Conservation (phyloP, 2,329 filamentous ascomycete genomes). For the Ophiosphaerella herpotricha region DNA sequence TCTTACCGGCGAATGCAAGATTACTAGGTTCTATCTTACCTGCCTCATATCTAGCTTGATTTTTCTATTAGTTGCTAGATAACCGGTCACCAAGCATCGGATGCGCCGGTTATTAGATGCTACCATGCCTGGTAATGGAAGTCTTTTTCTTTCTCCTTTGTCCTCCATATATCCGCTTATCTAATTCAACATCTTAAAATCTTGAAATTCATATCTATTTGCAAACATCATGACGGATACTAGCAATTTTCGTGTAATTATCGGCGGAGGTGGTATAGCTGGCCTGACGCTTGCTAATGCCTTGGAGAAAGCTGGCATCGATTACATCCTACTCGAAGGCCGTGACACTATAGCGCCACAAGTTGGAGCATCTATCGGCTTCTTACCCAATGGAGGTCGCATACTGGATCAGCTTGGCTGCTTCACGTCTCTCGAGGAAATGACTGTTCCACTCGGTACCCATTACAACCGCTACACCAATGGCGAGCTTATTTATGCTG, state of each 20-base stretch:
- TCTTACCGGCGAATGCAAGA: too few species aligned
- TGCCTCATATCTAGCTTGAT: too few species aligned
- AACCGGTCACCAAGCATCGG: too few species aligned
- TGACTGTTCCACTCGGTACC: background rate
- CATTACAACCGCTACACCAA: constrained; percentile 2
- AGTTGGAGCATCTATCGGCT: constrained; percentile 19
- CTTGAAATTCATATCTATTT: background rate
- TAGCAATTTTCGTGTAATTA: constrained; percentile 6
- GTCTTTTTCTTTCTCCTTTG: too few species aligned
- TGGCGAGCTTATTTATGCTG: background rate
- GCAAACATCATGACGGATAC: background rate
- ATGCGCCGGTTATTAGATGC: too few species aligned
- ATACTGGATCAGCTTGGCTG: constrained; percentile 24
- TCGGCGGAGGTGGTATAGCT: constrained; percentile 15
- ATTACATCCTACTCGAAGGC: constrained; percentile 19
- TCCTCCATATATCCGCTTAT: background rate
- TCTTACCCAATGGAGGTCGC: constrained; percentile 16
- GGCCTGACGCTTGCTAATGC: constrained; percentile 14
- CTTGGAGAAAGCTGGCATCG: constrained; percentile 11
- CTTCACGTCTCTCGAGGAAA: constrained; percentile 1
- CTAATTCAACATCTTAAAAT: background rate
- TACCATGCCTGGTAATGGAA: too few species aligned
- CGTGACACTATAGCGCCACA: constrained; percentile 12
- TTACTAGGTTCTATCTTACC: too few species aligned
- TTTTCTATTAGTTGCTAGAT: too few species aligned